These are phyloP conservation scores for Monosporascus sp. DNA, from an alignment of 2,329 filamentous ascomycete species.

Conservation along the genomic window DNA sequence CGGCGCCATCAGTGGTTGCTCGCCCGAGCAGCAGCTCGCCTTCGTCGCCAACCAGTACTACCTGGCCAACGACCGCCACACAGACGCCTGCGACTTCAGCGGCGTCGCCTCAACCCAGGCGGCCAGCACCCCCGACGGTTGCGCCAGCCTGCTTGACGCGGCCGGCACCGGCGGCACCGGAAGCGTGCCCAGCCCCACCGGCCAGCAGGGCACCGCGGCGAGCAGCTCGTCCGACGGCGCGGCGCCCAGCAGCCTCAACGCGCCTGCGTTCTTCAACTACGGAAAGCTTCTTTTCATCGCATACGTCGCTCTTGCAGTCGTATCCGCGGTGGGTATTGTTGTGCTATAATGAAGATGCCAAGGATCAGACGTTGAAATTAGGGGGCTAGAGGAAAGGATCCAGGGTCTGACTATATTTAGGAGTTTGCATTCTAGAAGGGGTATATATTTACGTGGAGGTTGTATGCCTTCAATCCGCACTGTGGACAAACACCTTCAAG, in stretches of 20 bases:
- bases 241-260: slow-evolving; percentile 33
- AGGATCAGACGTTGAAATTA: no score
- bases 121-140: slow-evolving; percentile 43
- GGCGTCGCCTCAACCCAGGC: slow-evolving; percentile 55
- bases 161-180: slow-evolving; percentile 59
- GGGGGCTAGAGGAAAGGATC: no score
- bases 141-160: slow-evolving; percentile 52
- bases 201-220: slow-evolving; percentile 32
- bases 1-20: slow-evolving; percentile 76
- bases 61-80: slow-evolving; percentile 43
- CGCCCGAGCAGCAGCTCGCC: slow-evolving; percentile 61
- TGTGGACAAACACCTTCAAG: no score
- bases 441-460: no score
- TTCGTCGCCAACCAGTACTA: slow-evolving; percentile 74
- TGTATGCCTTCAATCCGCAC: no score
- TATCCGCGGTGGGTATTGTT: slow-evolving; percentile 49
- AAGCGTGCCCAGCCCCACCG: slow-evolving; percentile 43
- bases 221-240: slow-evolving; percentile 27
- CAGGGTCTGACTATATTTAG: no score
- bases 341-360: slow-evolving; percentile 36
- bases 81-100: slow-evolving; percentile 64
- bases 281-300: slow-evolving; percentile 34
- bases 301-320: slow-evolving; percentile 42
- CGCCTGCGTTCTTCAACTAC: slow-evolving; percentile 23
- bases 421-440: no score